Conservation (phyloP, 345 rosid genomes). For the Pelargonium nanum region DNA sequence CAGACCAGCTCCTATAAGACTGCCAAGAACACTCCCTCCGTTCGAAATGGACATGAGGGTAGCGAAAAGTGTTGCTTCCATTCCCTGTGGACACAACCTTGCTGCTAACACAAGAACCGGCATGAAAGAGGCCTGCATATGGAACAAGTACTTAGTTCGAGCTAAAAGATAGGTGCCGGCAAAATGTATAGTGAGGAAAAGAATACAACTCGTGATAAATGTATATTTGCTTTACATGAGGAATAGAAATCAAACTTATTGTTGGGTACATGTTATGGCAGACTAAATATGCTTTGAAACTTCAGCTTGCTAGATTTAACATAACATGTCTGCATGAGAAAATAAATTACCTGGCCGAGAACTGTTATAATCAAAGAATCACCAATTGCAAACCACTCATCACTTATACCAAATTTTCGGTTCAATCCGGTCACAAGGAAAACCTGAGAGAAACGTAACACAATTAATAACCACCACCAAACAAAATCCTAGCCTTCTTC, state of each 20-base stretch:
- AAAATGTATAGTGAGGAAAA: not conserved
- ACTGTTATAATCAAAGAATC: slow-evolving; percentile 87
- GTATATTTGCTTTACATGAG: no score
- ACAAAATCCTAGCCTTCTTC: not conserved
- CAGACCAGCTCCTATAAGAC: slow-evolving; percentile 78
- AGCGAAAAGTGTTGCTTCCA: slow-evolving; percentile 96
- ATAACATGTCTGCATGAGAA: not conserved
- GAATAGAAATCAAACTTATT: no score
- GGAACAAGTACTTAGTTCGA: not conserved
- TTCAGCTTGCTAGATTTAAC: no score
- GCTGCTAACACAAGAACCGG: slow-evolving; percentile 93
- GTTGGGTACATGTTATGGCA: no score
- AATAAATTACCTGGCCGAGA: slow-evolving; percentile 61
- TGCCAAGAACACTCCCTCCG: slow-evolving; percentile 86
- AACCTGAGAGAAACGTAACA: slow-evolving; percentile 36
- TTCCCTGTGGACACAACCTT: slow-evolving; percentile 86
- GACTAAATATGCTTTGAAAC: no score
- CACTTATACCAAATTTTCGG: slow-evolving; percentile 69
- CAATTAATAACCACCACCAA: not conserved
- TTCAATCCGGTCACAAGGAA: slow-evolving; percentile 81
- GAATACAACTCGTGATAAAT: no score
- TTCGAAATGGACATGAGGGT: slow-evolving; percentile 93
- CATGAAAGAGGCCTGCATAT: slow-evolving; percentile 84
- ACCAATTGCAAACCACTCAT: slow-evolving; percentile 96
- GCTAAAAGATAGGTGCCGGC: not conserved